Conservation (phyloP, 345 rosid genomes). For the Syzygium grande region DNA sequence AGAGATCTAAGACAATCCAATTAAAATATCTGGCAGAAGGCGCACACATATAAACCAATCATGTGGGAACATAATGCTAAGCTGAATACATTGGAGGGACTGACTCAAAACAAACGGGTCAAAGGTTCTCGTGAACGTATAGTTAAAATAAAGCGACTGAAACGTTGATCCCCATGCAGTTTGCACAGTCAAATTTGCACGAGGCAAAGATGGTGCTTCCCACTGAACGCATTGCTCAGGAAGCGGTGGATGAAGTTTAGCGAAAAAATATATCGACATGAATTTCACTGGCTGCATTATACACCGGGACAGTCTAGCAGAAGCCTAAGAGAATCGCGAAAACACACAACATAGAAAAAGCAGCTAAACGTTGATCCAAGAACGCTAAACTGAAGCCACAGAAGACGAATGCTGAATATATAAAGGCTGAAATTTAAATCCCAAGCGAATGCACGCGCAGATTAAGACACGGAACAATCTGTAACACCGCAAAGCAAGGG, state of each 20-base stretch:
- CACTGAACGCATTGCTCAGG: not conserved
- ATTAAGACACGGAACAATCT: not conserved
- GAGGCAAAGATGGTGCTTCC: not conserved
- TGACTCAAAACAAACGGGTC: not conserved
- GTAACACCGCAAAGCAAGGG: not conserved
- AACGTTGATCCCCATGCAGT: not conserved
- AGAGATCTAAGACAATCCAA: not conserved
- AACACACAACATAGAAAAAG: not conserved
- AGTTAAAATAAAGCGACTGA: not conserved
- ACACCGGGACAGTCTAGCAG: not conserved
- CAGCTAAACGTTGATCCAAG: not conserved
- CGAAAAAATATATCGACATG: not conserved
- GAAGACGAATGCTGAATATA: not conserved
- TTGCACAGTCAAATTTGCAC: not conserved
- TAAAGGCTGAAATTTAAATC: not conserved
- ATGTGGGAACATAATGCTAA: not conserved
- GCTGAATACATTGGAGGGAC: not conserved
- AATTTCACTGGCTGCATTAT: not conserved
- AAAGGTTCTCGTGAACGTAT: not conserved
- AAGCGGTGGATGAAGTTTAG: not conserved
- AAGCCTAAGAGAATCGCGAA: not conserved
- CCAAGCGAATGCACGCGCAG: not conserved
- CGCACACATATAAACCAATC: not conserved
- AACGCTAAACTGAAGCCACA: not conserved
- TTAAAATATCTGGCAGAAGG: not conserved